Evolutionary conservation across 192 early-diverging fungal species (phyloP), one percentile per base, ranked within the genome.

Genomic region (Coemansia sp.): DNA sequence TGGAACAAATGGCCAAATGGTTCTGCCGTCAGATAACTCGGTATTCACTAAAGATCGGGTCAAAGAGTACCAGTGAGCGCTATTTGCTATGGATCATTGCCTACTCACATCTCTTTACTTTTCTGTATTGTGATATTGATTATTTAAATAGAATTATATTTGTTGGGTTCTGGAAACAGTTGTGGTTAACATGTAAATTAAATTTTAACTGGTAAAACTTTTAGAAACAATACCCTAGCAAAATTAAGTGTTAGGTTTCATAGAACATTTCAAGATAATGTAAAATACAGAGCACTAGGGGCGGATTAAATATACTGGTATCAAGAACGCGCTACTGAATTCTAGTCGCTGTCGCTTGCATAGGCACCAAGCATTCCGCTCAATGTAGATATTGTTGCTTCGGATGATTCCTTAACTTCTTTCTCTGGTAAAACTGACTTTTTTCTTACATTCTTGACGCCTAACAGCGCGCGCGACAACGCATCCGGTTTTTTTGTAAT

Each of bases 351-450:
- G n/a, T 66, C 63, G 57, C 72, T 71, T 56, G 61, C 77, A 24
- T 80, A 80, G 14, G 65, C 72, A 6, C 71, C 77, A 17, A 80
- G 68, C 68, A 80, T 74, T 2, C 77, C 64, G 1, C 59, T 46
- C n/a, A 80, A 39, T 2, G 77, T 66, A 31, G 68, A 4, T 11
- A 52, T 66, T 46, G 68, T 8, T 20, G 58, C 17, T 8, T 20
- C 51, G n/a, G 27, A n/a, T 21, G 27, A n/a, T 7, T 36, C 22
- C 7, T 29, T 24, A 6, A 4, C 14, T 25, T 56, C 25, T 24
- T 30, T 56, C 54, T 21, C 14, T 2, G 25, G 10, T 4, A 58
- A 55, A 11, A 20, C 58, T 8, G 70, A 27, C 54, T 69, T 71
- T 21, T 30, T 57, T 19, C 54, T 57, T 22, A 68, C 53, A 31